Conservation (phyloP, 306 rosid genomes). For the Abrus precatorius region DNA sequence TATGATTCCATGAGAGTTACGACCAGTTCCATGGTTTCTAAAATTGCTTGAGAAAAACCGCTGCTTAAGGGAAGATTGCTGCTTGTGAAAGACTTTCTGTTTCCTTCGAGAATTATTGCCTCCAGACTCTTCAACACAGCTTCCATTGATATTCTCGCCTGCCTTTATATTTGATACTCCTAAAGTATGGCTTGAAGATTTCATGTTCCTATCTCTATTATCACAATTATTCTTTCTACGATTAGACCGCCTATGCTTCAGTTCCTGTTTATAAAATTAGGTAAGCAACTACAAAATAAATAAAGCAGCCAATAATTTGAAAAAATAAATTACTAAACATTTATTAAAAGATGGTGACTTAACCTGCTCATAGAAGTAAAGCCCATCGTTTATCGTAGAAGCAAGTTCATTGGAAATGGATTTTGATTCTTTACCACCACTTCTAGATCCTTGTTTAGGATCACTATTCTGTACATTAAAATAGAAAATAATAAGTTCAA, state of each 20-base stretch:
- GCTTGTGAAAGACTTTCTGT: constrained; percentile 69
- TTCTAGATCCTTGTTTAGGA: constrained; percentile 55
- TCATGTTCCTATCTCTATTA: constrained; percentile 69
- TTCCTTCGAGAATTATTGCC: constrained; percentile 74
- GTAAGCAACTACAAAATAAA: constrained; percentile 33
- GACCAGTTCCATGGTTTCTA: constrained; percentile 80
- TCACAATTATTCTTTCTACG: constrained; percentile 73
- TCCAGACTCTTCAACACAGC: constrained; percentile 68
- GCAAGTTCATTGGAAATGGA: constrained; percentile 89
- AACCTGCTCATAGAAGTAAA: constrained; percentile 95
- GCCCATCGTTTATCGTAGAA: constrained; percentile 91
- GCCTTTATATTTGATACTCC: constrained; percentile 70
- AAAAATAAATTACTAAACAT: constrained; percentile 9
- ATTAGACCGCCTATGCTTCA: constrained; percentile 69
- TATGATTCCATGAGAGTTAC: constrained; percentile 74
- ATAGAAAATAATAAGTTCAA: constrained; percentile 25
- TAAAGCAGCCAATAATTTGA: constrained; percentile 1
- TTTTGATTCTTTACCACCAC: constrained; percentile 66
- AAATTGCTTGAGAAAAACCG: constrained; percentile 86
- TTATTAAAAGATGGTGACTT: constrained; percentile 35
- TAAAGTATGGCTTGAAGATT: constrained; percentile 56
- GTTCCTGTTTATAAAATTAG: constrained; percentile 69
- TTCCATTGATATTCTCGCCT: constrained; percentile 59
- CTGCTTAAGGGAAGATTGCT: constrained; percentile 75
- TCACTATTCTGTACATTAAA: constrained; percentile 68